Percentiles rank a stretch among this genome's conserved stretches.
These are phyloP conservation scores for Pugionium dolabratum DNA, from an alignment of 345 rosid species.

Conservation along the genomic window DNA sequence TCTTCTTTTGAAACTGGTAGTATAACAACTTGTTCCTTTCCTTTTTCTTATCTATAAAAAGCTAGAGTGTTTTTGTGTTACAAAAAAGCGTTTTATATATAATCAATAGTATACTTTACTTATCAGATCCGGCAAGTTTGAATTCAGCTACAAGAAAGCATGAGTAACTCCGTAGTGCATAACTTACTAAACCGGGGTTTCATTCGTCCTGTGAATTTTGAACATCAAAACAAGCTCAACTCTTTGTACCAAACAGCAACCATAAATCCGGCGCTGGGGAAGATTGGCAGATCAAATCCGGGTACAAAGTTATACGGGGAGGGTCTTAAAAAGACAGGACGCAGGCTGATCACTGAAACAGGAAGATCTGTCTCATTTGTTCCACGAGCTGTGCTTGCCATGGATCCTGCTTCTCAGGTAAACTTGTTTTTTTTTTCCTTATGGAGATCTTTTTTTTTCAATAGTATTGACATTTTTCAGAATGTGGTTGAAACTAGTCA, in stretches of 20 bases:
- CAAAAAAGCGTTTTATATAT: background rate
- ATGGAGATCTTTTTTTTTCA: background rate
- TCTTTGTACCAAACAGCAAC: conserved; percentile 51
- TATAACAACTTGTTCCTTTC: conserved; percentile 26
- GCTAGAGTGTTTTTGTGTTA: conserved; percentile 15
- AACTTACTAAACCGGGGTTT: conserved; percentile 61
- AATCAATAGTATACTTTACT: conserved; percentile 24
- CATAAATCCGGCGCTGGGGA: conserved; percentile 37
- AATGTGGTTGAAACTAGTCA: conserved; percentile 16
- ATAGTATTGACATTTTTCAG: conserved; percentile 3
- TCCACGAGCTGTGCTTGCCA: conserved; percentile 69
- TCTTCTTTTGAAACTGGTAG: conserved; percentile 18
- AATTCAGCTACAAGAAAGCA: conserved; percentile 51
- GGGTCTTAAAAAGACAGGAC: conserved; percentile 44
- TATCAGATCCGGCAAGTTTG: conserved; percentile 43
- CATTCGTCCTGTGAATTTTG: conserved; percentile 56
- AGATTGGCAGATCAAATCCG: conserved; percentile 41
- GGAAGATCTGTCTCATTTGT: conserved; percentile 42
- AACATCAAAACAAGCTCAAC: conserved; percentile 60
- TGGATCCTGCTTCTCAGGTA: conserved; percentile 78
- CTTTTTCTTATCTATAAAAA: conserved; percentile 16
- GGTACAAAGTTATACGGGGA: conserved; percentile 52
- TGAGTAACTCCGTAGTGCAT: conserved; percentile 66
- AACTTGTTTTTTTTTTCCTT: background rate
- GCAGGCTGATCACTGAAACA: conserved; percentile 40